Conservation (phyloP, 2,329 filamentous ascomycete genomes). For the Colletotrichum sp. region DNA sequence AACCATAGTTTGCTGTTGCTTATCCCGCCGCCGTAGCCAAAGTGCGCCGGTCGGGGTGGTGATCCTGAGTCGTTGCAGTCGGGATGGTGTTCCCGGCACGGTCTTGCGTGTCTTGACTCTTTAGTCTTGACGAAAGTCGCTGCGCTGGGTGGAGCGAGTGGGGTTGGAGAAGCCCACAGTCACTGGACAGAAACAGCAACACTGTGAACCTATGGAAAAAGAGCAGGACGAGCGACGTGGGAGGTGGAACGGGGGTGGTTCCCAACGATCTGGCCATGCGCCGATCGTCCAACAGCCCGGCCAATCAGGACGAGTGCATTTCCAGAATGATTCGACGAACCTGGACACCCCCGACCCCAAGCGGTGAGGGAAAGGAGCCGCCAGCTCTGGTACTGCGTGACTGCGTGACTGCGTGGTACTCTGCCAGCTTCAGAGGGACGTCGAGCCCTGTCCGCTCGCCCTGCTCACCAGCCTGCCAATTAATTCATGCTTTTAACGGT, state of each 20-base stretch:
- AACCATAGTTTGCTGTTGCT: not conserved
- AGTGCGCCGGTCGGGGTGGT: not conserved
- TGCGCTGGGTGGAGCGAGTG: not conserved
- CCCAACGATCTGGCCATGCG: constrained; percentile 21
- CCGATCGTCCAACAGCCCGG: not conserved
- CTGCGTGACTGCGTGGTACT: not conserved
- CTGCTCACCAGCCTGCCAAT: not conserved
- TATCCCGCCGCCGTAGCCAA: not conserved
- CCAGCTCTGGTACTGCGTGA: not conserved
- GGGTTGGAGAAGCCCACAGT: not conserved
- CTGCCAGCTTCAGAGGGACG: not conserved
- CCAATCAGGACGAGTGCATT: constrained; percentile 8
- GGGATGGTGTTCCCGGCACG: not conserved
- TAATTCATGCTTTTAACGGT: not conserved
- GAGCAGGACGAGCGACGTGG: not conserved
- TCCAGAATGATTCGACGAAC: constrained; percentile 11
- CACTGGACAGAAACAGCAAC: not conserved
- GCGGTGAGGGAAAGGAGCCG: constrained; percentile 12
- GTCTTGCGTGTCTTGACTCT: not conserved
- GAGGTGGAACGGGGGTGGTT: not conserved
- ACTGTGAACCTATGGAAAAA: not conserved
- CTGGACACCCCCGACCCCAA: constrained; percentile 3
- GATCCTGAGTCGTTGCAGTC: not conserved
- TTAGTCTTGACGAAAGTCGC: not conserved
- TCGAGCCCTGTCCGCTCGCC: not conserved